Base-by-base conservation (phyloP, 1,284 basidiomycete genomes). In the Vanrija sp. region DNA sequence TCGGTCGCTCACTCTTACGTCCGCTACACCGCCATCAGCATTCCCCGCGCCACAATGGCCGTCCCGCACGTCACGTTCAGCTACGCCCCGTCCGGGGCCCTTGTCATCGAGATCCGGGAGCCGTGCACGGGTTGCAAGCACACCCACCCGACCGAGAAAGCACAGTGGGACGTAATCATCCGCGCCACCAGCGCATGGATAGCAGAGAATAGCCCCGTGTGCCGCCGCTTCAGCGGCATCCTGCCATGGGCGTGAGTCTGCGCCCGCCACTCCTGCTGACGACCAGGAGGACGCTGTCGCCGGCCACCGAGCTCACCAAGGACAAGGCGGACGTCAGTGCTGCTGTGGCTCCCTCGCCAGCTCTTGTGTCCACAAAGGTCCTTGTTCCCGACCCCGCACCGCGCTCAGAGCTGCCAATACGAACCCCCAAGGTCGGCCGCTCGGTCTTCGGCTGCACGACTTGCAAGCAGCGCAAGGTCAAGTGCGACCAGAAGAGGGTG, bases 381-480 rank as follows among this genome's bases (percentile, higher is more conserved):
- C 6, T 14, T 16, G 19, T 26, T 6, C 8, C 16, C 26, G n/a
- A 8, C 23, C 10, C 26, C 6, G 26, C 14, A 2, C 18, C 43
- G 9, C 12, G 15, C 25, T 25, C 43, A 12, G 16, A 26, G 26
- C 21, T 26, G n/a, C 25, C 16, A 18, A 15, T 15, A 2, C 23
- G 38, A 18, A 5, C 46, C 2, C 14, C 21, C 14, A 46, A 10
- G 9, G 3, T 18, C 16, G 44, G 34, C 34, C 45, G 56, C 34
- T 54, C 52, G 14, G 56, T 53, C 34, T 58, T 58, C n/a, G 56
- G 56, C 5, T 58, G 56, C 40, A 49, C 49, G 19, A 49, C 52
- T 4, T 58, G 56, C 38, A 58, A 58, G 45, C 53, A 54, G 42
- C 52, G 56, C 10, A 58, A 58, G 25, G 52, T 58, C 34, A 58